A percentile compares a stretch with the other conserved stretches of the same genome.
phyloP scores from a whole-genome alignment of 305 asterid species.

The Solanum hybrid region DNA sequence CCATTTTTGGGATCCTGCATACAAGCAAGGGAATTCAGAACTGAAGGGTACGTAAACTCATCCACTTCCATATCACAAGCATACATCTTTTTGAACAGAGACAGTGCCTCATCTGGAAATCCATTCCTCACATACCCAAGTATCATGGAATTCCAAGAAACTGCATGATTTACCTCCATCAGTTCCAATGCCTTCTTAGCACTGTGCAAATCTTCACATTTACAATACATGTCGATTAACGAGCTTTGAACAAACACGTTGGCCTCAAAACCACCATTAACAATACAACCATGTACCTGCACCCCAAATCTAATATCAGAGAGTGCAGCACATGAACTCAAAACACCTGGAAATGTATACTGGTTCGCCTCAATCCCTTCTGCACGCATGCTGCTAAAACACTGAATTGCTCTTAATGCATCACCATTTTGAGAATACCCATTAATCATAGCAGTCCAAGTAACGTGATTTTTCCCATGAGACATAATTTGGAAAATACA shows the following conservation, averaged over 20 bases:
- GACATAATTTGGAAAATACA: slow-evolving; percentile 44
- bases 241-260: slow-evolving; percentile 75
- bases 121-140: slow-evolving; percentile 58
- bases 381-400: slow-evolving; percentile 56
- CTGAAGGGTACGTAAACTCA: slow-evolving; percentile 69
- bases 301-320: slow-evolving; percentile 37
- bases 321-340: slow-evolving; percentile 48
- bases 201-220: slow-evolving; percentile 55
- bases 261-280: slow-evolving; percentile 67
- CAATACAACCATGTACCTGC: slow-evolving; percentile 61
- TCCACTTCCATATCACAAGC: slow-evolving; percentile 46
- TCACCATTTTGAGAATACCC: slow-evolving; percentile 67
- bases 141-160: slow-evolving; percentile 79
- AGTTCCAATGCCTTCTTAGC: slow-evolving; percentile 46
- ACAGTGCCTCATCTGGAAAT: slow-evolving; percentile 38
- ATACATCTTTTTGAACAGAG: slow-evolving; percentile 54
- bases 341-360: slow-evolving; percentile 78
- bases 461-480: slow-evolving; percentile 62
- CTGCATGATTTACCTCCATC: slow-evolving; percentile 43
- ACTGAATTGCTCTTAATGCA: slow-evolving; percentile 31
- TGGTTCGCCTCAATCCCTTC: slow-evolving; percentile 69
- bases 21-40: slow-evolving; percentile 53
- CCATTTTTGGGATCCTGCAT: slow-evolving; percentile 34
- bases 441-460: slow-evolving; percentile 87
- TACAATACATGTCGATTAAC: slow-evolving; percentile 72